phyloP scores from a whole-genome alignment of 495 filamentous ascomycete species.

The Penicillium coffeae region DNA sequence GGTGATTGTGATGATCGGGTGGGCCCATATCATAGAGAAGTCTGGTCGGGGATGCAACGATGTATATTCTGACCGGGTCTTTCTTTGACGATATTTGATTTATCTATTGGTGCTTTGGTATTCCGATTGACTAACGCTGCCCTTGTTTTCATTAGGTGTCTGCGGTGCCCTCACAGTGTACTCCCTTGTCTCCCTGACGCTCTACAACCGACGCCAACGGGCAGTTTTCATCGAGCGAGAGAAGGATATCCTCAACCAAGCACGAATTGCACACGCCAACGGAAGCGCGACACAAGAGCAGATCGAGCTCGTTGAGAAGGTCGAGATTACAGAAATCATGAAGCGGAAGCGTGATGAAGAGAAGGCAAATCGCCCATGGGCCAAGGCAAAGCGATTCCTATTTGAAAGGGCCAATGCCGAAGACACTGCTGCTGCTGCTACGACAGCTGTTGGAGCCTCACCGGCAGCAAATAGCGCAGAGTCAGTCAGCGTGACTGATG shows the following conservation, averaged over 20 bases:
- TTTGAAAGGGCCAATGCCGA: constrained; percentile 48
- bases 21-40: neutral
- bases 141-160: constrained; percentile 50
- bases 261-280: constrained; percentile 56
- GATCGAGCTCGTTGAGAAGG: constrained; percentile 53
- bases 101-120: neutral
- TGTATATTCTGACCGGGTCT: neutral
- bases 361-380: constrained; percentile 42
- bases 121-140: neutral
- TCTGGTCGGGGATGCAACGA: neutral
- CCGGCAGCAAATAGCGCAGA: constrained; percentile 5
- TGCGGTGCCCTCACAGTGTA: constrained; percentile 71
- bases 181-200: constrained; percentile 78
- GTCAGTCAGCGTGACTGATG: constrained; percentile 32
- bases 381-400: constrained; percentile 39
- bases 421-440: constrained; percentile 28
- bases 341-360: constrained; percentile 44
- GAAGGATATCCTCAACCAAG: constrained; percentile 56
- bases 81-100: neutral
- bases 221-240: constrained; percentile 62
- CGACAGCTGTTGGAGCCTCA: constrained; percentile 9
- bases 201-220: constrained; percentile 74
- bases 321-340: constrained; percentile 49
- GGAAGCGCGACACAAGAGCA: constrained; percentile 56
- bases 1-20: neutral